Percentiles rank a stretch among this genome's conserved stretches.
These are phyloP conservation scores for Cercophora newfieldiana DNA, from an alignment of 495 filamentous ascomycete genomes.

Conservation along the genomic window DNA sequence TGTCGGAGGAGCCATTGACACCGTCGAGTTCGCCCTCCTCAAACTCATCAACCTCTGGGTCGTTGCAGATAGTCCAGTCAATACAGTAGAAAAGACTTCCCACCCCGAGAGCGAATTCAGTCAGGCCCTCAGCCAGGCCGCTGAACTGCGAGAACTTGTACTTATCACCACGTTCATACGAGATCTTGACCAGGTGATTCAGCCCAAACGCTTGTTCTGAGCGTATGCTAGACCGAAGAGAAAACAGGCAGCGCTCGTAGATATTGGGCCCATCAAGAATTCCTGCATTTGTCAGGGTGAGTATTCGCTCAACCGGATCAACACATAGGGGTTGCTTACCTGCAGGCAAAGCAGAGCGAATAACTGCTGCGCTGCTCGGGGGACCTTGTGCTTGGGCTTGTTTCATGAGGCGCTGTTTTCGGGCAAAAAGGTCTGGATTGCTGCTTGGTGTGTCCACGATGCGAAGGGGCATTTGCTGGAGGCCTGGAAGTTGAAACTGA, in stretches of 20 bases:
- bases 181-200: slow-evolving; percentile 92
- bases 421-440: slow-evolving; percentile 61
- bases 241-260: slow-evolving; percentile 77
- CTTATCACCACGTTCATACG: slow-evolving; percentile 90
- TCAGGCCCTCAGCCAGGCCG: slow-evolving; percentile 84
- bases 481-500: slow-evolving; percentile 59
- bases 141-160: slow-evolving; percentile 91
- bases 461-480: slow-evolving; percentile 60
- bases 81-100: slow-evolving; percentile 75
- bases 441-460: slow-evolving; percentile 69
- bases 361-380: slow-evolving; percentile 24
- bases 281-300: slow-evolving; percentile 44
- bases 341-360: slow-evolving; percentile 26
- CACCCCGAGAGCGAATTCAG: slow-evolving; percentile 76
- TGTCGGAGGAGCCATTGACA: slow-evolving; percentile 71
- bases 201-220: slow-evolving; percentile 86
- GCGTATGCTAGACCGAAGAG: slow-evolving; percentile 75
- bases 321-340: slow-evolving; percentile 22
- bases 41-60: slow-evolving; percentile 52
- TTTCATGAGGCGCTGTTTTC: slow-evolving; percentile 40
- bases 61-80: slow-evolving; percentile 76
- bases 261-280: slow-evolving; percentile 77
- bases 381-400: slow-evolving; percentile 28
- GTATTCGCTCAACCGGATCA: not conserved
- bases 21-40: slow-evolving; percentile 66